Evolutionary conservation across 345 rosid species (phyloP), one percentile per base, ranked within the genome.

Genomic region (Gossypium mustelinum): DNA sequence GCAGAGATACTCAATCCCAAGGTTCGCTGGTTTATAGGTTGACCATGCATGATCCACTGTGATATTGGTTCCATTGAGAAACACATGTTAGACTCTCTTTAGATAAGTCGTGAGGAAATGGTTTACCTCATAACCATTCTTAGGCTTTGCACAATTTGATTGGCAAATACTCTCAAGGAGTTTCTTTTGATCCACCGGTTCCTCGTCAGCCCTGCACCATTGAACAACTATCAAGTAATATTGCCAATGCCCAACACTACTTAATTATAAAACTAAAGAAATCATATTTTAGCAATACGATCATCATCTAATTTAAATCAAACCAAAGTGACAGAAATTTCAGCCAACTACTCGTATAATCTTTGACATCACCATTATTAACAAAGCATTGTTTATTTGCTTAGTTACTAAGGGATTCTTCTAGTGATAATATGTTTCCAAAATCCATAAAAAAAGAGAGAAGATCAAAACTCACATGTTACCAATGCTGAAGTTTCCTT

Each of bases 161-260:
- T 83, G 82, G 85, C 89, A 88, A 73, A 81, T 77, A 25, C 85
- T 87, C 81, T 88, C 89, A 54, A 86, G 78, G 78, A 78, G 83
- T 81, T 80, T 86, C 83, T 86, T 88, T 57, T 77, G 89, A 76
- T 86, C 89, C 60, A 78, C 78, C 70, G 81, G 73, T 68, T 81
- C 91, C n/a, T 83, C 85, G 0, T 84, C 87, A 25, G 88, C 87
- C 92, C 92, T 88, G 81, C 44, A 67, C n/a, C 54, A 65, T 9
- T 67, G 12, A 20, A 44, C 70, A 20, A 66, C 3, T 20, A 22
- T 48, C 7, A 68, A 65, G 41, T 9, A 12, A 34, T 5, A 34
- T 34, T 47, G 22, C 39, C 6, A 34, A 34, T 34, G 39, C 6
- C 39, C 39, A 34, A 34, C 6, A 34, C 39, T 34, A 34, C 39